Evolutionary conservation across 371 early-diverging fungal genomes (phyloP).

Genomic region (Mucor piriformis): DNA sequence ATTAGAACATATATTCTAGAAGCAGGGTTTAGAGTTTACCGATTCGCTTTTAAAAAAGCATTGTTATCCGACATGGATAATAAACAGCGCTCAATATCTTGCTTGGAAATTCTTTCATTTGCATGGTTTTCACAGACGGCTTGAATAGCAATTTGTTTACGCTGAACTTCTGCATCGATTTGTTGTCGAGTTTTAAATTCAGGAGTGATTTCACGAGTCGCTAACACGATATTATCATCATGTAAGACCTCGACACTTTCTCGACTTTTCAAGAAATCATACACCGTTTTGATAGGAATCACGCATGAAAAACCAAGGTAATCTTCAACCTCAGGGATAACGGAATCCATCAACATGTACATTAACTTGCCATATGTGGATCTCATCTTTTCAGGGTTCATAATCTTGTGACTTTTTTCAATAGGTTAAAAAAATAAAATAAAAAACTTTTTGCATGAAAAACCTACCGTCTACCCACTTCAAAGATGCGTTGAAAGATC

Average conservation of each 20-base stretch:
- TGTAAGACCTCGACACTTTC: slow-evolving; percentile 72
- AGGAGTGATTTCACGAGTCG: slow-evolving; percentile 88
- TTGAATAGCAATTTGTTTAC: slow-evolving; percentile 90
- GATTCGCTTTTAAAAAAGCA: slow-evolving; percentile 83
- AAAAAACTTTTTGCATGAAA: not conserved
- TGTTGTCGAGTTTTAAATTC: slow-evolving; percentile 77
- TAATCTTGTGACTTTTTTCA: slow-evolving; percentile 81
- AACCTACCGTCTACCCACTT: slow-evolving; percentile 85
- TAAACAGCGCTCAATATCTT: slow-evolving; percentile 85
- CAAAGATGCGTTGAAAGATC: slow-evolving; percentile 89
- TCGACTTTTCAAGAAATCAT: slow-evolving; percentile 68
- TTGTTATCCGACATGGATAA: slow-evolving; percentile 96
- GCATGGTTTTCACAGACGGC: slow-evolving; percentile 79
- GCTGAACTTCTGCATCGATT: slow-evolving; percentile 83
- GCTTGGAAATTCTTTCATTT: slow-evolving; percentile 51
- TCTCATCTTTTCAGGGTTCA: slow-evolving; percentile 98
- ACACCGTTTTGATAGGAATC: slow-evolving; percentile 87
- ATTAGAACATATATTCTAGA: no score
- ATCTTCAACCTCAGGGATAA: slow-evolving; percentile 84
- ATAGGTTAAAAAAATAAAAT: no score
- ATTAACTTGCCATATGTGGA: slow-evolving; percentile 93
- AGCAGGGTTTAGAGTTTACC: no score
- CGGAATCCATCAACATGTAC: slow-evolving; percentile 91
- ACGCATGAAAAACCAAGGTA: slow-evolving; percentile 84
- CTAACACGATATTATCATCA: slow-evolving; percentile 79